Evolutionary conservation across 805 yeast species (phyloP), one percentile per base, ranked within the genome.

Genomic region (Starmerella roubikii): DNA sequence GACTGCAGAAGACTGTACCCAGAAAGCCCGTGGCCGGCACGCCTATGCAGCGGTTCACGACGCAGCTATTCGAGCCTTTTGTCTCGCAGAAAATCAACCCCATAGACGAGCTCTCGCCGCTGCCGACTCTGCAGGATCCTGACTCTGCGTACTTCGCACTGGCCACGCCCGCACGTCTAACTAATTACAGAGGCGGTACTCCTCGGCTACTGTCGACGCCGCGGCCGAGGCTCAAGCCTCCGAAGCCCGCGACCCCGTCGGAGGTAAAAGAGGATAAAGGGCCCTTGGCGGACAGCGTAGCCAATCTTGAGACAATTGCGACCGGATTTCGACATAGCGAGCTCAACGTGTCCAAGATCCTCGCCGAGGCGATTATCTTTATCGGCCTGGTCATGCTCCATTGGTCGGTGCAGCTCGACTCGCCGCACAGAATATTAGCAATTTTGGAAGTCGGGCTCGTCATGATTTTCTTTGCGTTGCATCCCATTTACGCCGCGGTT

Each of bases 301-400:
- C 17, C 4, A 30, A 44, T 19, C 30, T 44, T 2, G 41, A 40
- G 6, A 32, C 26, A 2, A 32, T 40, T 2, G 46, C 44, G 3
- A 16, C 20, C 10, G 30, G 30, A 7, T 43, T 48, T 25, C 22
- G 30, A 3, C 9, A 21, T 2, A 1, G 37, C 2, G 44, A 48
- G 9, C 4, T 44, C 27, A 41, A 48, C 19, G 3, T 42, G 12
- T 27, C 35, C 8, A 24, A 28, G 15, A 34, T 41, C 15, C 21
- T 45, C 9, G 51, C 51, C 16, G 52, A 49, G 30, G 22, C 49
- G 1, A 27, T 37, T 3, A 33, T 49, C 7, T 45, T 49, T 19
- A 4, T 37, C 3, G 49, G 49, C 12, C 13, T 50, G 1, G 29
- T 49, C 3, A 32, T 47, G 12, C 35, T 41, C 17, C 26, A 30